A percentile compares a stretch with the other conserved stretches of the same genome.
Evolutionary conservation across 1,284 basidiomycete species (phyloP).

Genomic region (Inonotus hispidus): DNA sequence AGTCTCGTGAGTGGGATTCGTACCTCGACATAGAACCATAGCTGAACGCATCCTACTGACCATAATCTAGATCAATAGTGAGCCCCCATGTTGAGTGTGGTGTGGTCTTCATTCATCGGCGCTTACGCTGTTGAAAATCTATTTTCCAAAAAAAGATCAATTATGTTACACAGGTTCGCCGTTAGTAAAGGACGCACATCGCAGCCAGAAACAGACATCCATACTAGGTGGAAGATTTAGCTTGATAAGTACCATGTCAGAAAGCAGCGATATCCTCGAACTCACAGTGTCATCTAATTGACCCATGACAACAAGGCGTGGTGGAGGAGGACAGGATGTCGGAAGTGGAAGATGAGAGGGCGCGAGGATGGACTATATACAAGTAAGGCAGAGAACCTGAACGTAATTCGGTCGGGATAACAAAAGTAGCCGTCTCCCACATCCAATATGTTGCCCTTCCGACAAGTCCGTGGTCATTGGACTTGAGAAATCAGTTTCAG

Average conservation of each 20-base stretch:
- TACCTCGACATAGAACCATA: slow-evolving; percentile 4
- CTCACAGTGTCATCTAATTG: neutral
- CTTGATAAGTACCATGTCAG: neutral
- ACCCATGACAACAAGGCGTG: neutral
- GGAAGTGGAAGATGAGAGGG: neutral
- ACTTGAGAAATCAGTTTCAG: too few species aligned
- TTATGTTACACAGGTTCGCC: neutral
- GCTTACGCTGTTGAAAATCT: neutral
- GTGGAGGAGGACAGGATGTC: neutral
- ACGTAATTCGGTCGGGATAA: too few species aligned
- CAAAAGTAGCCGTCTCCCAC: too few species aligned
- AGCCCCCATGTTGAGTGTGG: neutral
- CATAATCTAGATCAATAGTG: neutral
- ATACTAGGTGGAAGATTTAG: neutral
- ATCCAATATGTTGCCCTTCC: too few species aligned
- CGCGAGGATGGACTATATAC: neutral
- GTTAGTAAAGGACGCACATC: neutral
- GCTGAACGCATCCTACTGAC: neutral
- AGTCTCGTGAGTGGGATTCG: too few species aligned
- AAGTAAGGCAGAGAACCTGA: too few species aligned
- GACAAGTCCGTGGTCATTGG: too few species aligned
- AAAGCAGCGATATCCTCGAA: neutral
- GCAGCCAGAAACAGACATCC: neutral
- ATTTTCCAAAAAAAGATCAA: too few species aligned
- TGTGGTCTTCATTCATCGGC: too few species aligned